Conservation (phyloP, 371 early-diverging fungal species). For the Enteropsectra breve region DNA sequence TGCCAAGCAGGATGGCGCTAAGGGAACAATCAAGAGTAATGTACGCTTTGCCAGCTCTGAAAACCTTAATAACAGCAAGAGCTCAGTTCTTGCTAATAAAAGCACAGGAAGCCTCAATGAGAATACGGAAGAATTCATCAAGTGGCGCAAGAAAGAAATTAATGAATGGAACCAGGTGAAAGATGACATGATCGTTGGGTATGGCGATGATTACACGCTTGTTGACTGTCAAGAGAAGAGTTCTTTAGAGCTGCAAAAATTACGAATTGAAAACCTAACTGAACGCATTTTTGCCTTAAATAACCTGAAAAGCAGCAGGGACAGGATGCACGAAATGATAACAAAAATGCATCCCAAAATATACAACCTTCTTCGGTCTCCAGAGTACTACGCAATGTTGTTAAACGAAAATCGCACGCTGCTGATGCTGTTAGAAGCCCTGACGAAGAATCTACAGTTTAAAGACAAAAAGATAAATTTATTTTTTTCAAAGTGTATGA, state of each 20-base stretch:
- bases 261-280: slow-evolving; percentile 26
- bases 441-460: slow-evolving; percentile 9
- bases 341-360: slow-evolving; percentile 30
- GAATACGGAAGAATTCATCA: slow-evolving; percentile 1
- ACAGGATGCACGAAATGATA: slow-evolving; percentile 22
- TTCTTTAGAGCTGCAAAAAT: slow-evolving; percentile 20
- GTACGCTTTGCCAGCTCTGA: too few relatives aligned
- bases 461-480: slow-evolving; percentile 15
- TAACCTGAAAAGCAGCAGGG: background rate
- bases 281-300: slow-evolving; percentile 22
- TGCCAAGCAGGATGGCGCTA: too few relatives aligned
- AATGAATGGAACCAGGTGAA: too few relatives aligned
- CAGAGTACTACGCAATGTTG: slow-evolving; percentile 38
- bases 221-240: slow-evolving; percentile 8
- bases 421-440: slow-evolving; percentile 30
- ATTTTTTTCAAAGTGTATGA: slow-evolving; percentile 32
- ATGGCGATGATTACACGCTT: too few relatives aligned
- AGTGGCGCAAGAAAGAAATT: too few relatives aligned
- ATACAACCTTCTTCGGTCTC: slow-evolving; percentile 21
- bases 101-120: too few relatives aligned
- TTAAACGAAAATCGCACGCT: slow-evolving; percentile 24
- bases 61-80: too few relatives aligned
- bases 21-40: too few relatives aligned
- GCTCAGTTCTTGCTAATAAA: too few relatives aligned
- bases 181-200: too few relatives aligned